These are phyloP conservation scores for Bipolaris victoriae DNA, from an alignment of 2,329 filamentous ascomycete species.

Conservation along the genomic window DNA sequence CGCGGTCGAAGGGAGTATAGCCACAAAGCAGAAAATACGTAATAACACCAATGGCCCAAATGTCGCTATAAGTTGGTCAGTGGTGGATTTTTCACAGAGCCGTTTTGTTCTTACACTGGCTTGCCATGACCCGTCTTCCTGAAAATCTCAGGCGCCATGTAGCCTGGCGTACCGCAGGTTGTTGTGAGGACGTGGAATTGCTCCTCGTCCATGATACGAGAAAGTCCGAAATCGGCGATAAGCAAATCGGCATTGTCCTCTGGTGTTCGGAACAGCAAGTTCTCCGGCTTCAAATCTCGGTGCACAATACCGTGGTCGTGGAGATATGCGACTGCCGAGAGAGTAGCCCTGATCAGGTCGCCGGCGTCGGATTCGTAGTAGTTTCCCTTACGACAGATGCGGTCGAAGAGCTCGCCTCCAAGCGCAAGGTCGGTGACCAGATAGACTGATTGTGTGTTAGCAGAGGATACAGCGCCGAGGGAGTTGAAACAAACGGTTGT, in stretches of 20 bases:
- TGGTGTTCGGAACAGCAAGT: constrained; percentile 92
- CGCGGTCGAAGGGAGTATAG: constrained; percentile 97
- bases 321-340: constrained; percentile 97
- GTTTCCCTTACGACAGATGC: constrained; percentile 96
- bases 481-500: constrained; percentile 70
- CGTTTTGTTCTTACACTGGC: constrained; percentile 68
- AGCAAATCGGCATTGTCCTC: constrained; percentile 97
- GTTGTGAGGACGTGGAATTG: constrained; percentile 98
- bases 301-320: constrained; percentile 99
- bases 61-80: constrained; percentile 63
- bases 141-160: constrained; percentile 99
- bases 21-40: constrained; percentile 98
- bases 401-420: constrained; percentile 95
- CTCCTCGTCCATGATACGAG: constrained; percentile 98
- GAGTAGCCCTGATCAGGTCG: constrained; percentile 89
- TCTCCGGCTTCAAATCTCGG: constrained; percentile 96
- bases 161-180: constrained; percentile 95
- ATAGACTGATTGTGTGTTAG: constrained; percentile 66
- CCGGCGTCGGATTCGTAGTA: constrained; percentile 98
- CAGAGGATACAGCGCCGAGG: not conserved
- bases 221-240: constrained; percentile 96
- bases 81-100: not conserved
- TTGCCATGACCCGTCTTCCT: constrained; percentile 98
- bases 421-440: constrained; percentile 96
- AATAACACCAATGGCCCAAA: constrained; percentile 98